phyloP scores from a whole-genome alignment of 2,329 filamentous ascomycete genomes.

The Xylaria sp. region DNA sequence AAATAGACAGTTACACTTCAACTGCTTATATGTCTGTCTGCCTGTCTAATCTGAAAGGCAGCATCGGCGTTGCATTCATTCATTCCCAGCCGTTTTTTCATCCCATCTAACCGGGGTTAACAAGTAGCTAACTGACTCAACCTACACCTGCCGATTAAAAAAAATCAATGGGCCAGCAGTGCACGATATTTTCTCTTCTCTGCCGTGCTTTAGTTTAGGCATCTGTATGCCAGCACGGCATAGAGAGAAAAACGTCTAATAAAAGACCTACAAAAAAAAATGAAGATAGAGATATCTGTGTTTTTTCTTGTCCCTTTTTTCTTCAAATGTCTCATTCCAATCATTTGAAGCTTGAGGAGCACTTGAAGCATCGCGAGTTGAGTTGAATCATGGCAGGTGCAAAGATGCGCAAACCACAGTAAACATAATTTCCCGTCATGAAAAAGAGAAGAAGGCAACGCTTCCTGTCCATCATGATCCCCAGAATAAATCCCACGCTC shows the following conservation, averaged over 20 bases:
- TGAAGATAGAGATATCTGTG: conserved; percentile 4
- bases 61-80: not conserved
- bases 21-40: not conserved
- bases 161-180: not conserved
- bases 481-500: conserved; percentile 7
- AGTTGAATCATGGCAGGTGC: not conserved
- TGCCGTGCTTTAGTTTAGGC: not conserved
- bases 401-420: not conserved
- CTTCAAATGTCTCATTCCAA: not conserved
- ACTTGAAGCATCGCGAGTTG: not conserved
- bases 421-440: not conserved
- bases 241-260: not conserved
- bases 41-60: not conserved
- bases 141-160: not conserved
- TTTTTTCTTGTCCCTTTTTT: not conserved
- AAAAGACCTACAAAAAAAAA: not conserved
- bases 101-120: not conserved
- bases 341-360: not conserved
- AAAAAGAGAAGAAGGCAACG: conserved; percentile 3
- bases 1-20: not conserved
- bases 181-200: not conserved
- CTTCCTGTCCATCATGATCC: conserved; percentile 5
- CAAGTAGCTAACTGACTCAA: not conserved
- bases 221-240: not conserved
- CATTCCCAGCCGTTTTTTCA: not conserved